Evolutionary conservation across 2,329 filamentous ascomycete genomes (phyloP).

Genomic region (Aspergillus sp.): DNA sequence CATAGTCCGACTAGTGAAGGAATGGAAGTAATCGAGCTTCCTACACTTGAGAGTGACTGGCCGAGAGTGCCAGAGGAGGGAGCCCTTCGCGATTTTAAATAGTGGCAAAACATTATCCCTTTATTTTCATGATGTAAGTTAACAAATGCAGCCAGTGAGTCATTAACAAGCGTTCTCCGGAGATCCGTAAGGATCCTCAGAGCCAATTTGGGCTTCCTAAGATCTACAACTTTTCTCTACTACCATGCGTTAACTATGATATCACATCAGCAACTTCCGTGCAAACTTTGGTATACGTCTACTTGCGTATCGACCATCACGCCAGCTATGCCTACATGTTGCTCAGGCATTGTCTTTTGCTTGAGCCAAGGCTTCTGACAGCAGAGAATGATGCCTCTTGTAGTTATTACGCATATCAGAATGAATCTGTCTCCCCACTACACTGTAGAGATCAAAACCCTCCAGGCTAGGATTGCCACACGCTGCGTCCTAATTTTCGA

Average conservation of each 20-base stretch:
- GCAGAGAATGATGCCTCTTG: conserved; percentile 4
- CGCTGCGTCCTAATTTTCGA: conserved; percentile 5
- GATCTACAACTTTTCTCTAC: conserved; percentile 8
- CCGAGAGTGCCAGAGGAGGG: conserved; percentile 6
- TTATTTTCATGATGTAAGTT: conserved; percentile 4
- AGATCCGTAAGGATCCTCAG: conserved; percentile 3
- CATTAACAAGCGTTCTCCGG: background rate
- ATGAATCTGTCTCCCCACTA: conserved; percentile 4
- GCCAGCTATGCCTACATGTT: conserved; percentile 8
- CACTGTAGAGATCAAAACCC: conserved; percentile 5
- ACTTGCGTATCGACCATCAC: conserved; percentile 7
- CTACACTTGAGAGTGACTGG: conserved; percentile 6
- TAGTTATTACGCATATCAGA: conserved; percentile 7
- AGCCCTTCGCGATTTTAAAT: conserved; percentile 5
- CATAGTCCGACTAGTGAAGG: conserved; percentile 1
- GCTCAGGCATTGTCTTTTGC: conserved; percentile 4
- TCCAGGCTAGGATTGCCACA: conserved; percentile 4
- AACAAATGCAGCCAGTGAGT: conserved; percentile 3
- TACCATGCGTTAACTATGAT: conserved; percentile 12
- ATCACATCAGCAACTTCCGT: conserved; percentile 11
- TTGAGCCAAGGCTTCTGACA: background rate
- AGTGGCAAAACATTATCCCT: conserved; percentile 6
- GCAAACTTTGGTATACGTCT: conserved; percentile 6
- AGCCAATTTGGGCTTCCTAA: conserved; percentile 10
- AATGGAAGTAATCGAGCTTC: conserved; percentile 5